phyloP scores from a whole-genome alignment of 441 rosid species.

The Euphorbia celastroides region DNA sequence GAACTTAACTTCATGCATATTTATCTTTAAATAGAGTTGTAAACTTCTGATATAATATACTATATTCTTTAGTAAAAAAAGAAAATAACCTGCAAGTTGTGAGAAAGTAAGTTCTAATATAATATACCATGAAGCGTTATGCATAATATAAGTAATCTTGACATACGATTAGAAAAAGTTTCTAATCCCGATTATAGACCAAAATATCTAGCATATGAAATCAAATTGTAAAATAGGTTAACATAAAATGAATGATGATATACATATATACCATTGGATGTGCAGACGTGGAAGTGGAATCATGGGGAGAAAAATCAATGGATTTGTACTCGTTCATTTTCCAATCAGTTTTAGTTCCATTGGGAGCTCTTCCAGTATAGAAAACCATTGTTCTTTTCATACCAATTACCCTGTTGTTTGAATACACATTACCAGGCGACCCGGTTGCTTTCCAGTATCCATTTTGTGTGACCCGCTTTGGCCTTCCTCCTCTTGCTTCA shows the following conservation, averaged over 20 bases:
- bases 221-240: too few relatives aligned
- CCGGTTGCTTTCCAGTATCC: conserved; percentile 94
- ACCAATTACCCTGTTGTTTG: conserved; percentile 49
- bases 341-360: conserved; percentile 72
- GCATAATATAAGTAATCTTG: too few relatives aligned
- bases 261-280: conserved; percentile 40
- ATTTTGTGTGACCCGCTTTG: conserved; percentile 48
- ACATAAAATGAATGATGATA: neutral
- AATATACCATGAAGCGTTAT: too few relatives aligned
- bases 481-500: conserved; percentile 71
- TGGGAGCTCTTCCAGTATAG: conserved; percentile 67
- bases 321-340: conserved; percentile 84
- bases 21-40: too few relatives aligned
- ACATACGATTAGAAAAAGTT: too few relatives aligned
- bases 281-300: conserved; percentile 12
- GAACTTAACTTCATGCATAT: too few relatives aligned
- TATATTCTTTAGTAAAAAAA: too few relatives aligned
- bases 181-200: too few relatives aligned
- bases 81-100: too few relatives aligned
- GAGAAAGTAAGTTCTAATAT: too few relatives aligned
- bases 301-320: conserved; percentile 33
- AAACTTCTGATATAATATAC: too few relatives aligned
- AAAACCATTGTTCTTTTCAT: conserved; percentile 85
- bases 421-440: conserved; percentile 61
- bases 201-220: too few relatives aligned